Percentiles rank a stretch among this genome's conserved stretches.
Conservation (phyloP, 164 flowering plant species). For the Magnolia sinica region DNA sequence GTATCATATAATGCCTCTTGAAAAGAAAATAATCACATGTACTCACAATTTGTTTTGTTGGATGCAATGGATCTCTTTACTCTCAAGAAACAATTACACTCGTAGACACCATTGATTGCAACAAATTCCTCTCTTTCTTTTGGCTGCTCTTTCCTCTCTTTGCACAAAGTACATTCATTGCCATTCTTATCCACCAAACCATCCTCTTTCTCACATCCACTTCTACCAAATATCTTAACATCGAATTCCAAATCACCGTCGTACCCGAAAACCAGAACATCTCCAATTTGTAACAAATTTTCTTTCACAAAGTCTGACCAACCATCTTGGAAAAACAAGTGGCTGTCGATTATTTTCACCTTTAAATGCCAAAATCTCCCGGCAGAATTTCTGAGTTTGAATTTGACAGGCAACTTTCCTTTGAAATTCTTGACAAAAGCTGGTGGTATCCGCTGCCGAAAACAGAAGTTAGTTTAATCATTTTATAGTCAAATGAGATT, state of each 20-base stretch:
- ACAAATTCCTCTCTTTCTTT: not conserved
- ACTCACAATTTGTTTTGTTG: constrained; percentile 3
- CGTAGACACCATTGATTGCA: too few species aligned
- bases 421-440: constrained; percentile 15
- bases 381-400: constrained; percentile 15
- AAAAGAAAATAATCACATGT: not conserved
- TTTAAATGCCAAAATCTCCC: constrained; percentile 25
- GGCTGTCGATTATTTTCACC: constrained; percentile 5
- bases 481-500: not conserved
- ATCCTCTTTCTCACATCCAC: constrained; percentile 24
- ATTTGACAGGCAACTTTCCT: constrained; percentile 11
- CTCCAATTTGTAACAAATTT: constrained; percentile 16
- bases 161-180: not conserved
- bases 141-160: not conserved
- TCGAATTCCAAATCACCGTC: constrained; percentile 17
- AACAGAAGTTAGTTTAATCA: not conserved
- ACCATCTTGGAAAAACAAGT: constrained; percentile 20
- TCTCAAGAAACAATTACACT: not conserved
- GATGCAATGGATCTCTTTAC: not conserved
- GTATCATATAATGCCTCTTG: not conserved
- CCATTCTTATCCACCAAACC: not conserved
- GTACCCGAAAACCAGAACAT: constrained; percentile 25
- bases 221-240: constrained; percentile 20
- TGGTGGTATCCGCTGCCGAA: constrained; percentile 30
- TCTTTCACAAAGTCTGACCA: constrained; percentile 24